Evolutionary conservation across 2,329 filamentous ascomycete species (phyloP), one percentile per base, ranked within the genome.

Genomic region (Sporothrix sp.): DNA sequence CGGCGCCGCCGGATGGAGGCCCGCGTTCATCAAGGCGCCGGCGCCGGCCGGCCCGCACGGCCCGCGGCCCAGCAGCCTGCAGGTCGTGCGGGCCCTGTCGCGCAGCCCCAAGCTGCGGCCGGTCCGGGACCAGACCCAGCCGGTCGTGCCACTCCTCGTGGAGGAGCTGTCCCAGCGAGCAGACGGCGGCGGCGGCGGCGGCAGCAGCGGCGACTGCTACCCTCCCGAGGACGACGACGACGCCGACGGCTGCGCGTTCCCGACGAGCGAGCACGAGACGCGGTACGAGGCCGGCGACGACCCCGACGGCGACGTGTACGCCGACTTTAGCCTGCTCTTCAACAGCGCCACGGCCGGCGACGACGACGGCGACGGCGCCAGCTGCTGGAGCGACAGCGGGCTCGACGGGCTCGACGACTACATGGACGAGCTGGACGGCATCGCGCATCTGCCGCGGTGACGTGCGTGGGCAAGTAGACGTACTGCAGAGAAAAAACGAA

Each of bases 391-490:
- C 5, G 66, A 69, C 8, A 28, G 10, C 14, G 43, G 30, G 4
- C 13, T 45, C 1, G 62, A 64, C 3, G 68, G 64, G 4, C 73
- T 73, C 50, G 75, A 78, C 58, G 74, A 76, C 57, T 76, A 74
- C 58, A 65, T 78, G 57, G 75, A 78, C 56, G 74, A 77, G 53
- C 59, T 78, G 53, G 75, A 78, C 54, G 75, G 74, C 9, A 76
- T 78, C 53, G 71, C 72, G 7, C 76, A 73, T 62, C 57, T 63
- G 32, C 62, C 59, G 16, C 62, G 64, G 57, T 59, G 44, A 18
- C 2, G 2, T 3, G 3, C 10, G 20, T 10, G 6, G 9, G 27
- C 7, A 5, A 16, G 4, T 25, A 16, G 5, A 11, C 21, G 7
- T 23, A 11, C 4, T 14, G 4, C 4, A 6, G 6, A n/a, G 37